Base-by-base conservation (phyloP, 2,329 filamentous ascomycete species). In the Ophiostoma pallidulum region DNA sequence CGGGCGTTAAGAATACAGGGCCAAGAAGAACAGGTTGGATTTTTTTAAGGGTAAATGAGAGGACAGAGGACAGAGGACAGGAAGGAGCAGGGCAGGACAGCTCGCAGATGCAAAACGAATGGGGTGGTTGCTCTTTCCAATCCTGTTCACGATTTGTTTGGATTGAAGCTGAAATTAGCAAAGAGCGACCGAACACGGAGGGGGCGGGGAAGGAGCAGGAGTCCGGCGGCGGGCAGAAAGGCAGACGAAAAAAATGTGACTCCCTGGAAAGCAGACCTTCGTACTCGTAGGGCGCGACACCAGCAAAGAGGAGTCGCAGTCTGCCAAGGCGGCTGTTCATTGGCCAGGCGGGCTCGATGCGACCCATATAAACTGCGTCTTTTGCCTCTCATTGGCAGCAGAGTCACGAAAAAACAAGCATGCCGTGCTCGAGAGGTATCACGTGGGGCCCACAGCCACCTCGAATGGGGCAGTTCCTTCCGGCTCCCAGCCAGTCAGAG, bases 181-280 rank as follows among this genome's bases (percentile, higher is more conserved):
- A 52, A 37, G 49, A 50, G 36, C 43, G 48, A 49, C 45, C 51
- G 49, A 53, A 50, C 43, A 48, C 52, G 54, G 54, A 56, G 54
- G 49, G 52, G 53, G 53, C 52, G 53, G 52, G 52, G 50, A 51
- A 50, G 47, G 40, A 36, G 41, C 39, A 22, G 45, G 36, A 47
- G n/a, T 19, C 36, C 44, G 16, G 39, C 49, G 41, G 42, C 41
- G 43, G 32, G 35, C 29, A 41, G 19, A 20, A 36, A n/a, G 12
- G n/a, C n/a, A n/a, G 16, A 12, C 12, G 13, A 42, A 41, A 42
- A 45, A 39, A 31, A 42, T 39, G 38, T 41, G 38, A 40, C 45
- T 47, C 38, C 20, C 33, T 20, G n/a, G n/a, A n/a, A n/a, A 36
- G 41, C 12, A 39, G 14, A 24, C n/a, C 37, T n/a, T n/a, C n/a